A percentile compares a stretch with the other conserved stretches of the same genome.
These are phyloP conservation scores for Talaromyces sp. DNA, from an alignment of 2,329 filamentous ascomycete genomes.

Conservation along the genomic window DNA sequence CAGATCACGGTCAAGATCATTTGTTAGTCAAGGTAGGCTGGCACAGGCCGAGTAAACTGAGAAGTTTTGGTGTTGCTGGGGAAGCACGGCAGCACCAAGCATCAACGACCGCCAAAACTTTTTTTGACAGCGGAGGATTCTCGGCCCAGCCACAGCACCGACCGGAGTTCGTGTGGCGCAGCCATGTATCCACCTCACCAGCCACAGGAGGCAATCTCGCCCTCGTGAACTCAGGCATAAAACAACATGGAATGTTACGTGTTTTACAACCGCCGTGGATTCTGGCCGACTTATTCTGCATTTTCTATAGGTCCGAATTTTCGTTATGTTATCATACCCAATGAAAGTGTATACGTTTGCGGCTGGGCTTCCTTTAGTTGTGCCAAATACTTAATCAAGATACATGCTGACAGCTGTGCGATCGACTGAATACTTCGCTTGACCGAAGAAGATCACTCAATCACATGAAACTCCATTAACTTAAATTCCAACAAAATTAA, in stretches of 20 bases:
- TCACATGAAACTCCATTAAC: background rate
- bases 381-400: no score
- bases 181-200: background rate
- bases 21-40: background rate
- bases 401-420: no score
- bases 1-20: background rate
- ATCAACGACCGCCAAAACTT: background rate
- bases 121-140: background rate
- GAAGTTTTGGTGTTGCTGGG: background rate
- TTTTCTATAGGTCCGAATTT: no score
- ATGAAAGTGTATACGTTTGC: no score
- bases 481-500: background rate
- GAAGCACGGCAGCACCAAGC: background rate
- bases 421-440: no score
- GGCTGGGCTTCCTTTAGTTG: no score
- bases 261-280: background rate
- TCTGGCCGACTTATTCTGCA: no score
- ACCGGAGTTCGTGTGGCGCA: background rate
- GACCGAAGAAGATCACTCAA: no score
- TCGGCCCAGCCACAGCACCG: background rate
- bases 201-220: background rate
- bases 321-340: no score
- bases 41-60: background rate
- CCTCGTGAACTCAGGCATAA: no score
- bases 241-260: no score